Evolutionary conservation across 1,284 basidiomycete species (phyloP), one percentile per base, ranked within the genome.

Genomic region (Trichosporon sp.): DNA sequence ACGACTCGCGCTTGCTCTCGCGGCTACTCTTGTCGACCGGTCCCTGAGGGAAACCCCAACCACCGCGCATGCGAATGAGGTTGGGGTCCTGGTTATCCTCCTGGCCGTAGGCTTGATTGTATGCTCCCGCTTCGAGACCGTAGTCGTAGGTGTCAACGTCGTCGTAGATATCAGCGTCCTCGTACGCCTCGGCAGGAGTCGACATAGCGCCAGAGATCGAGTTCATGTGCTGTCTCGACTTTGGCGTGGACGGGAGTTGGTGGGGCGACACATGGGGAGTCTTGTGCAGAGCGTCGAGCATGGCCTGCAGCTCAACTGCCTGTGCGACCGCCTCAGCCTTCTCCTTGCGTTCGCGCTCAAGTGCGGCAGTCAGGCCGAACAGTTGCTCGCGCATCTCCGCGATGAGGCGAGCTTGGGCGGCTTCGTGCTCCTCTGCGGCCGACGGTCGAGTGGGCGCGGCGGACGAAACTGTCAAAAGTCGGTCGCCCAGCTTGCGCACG

Each of bases 371-470:
- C 48, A 80, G 74, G 40, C 68, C 73, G 75, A 82, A 82, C 3
- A 83, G 74, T 73, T 82, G 79, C 66, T 77, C 77, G 6, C 80
- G 75, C 75, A 81, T 78, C 65, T 83, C 79, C 35, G 75, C 70
- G 14, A 81, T 72, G 4, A 80, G 70, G 14, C 76, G 76, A 26
- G 76, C 72, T 61, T 79, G 76, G 14, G 69, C 69, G 11, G 68
- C 68, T 31, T 70, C 73, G n/a, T 65, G 68, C 64, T 70, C 71
- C 38, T 73, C 70, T 14, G 68, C 54, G 10, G 69, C 70, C 11
- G 67, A 14, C 14, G 72, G 43, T 11, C 51, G 54, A 35, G 56
- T 65, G 51, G 51, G 51, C 10, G 71, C 65, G 6, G 59, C 59
- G 4, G 77, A 74, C 0, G 78, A 78, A n/a, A 78, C 74, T 37